Percentiles rank a stretch among this genome's conserved stretches.
Evolutionary conservation across 2,329 filamentous ascomycete genomes (phyloP).

Genomic region (Curvularia sp.): DNA sequence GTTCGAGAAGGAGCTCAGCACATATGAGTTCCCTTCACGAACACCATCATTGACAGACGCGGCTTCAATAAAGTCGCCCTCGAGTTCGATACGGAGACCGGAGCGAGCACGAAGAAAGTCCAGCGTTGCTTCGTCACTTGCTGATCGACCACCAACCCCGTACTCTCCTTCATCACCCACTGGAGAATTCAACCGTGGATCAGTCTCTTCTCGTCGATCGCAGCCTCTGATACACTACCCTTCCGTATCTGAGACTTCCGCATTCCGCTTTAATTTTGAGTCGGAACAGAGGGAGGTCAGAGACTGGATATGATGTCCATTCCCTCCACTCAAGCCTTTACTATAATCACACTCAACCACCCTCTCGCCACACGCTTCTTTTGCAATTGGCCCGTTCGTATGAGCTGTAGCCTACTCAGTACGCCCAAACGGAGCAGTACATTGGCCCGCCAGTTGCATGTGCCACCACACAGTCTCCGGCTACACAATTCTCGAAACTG

Average conservation of each 20-base stretch:
- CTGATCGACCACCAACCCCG: conserved; percentile 50
- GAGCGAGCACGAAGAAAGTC: conserved; percentile 47
- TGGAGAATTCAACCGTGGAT: conserved; percentile 38
- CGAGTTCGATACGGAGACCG: conserved; percentile 42
- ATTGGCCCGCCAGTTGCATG: conserved; percentile 18
- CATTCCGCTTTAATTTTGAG: conserved; percentile 48
- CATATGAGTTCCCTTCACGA: conserved; percentile 37
- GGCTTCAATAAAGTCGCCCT: conserved; percentile 31
- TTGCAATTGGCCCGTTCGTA: conserved; percentile 1
- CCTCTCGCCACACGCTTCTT: neutral
- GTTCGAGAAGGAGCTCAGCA: conserved; percentile 46
- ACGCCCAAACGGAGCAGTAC: conserved; percentile 12
- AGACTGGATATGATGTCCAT: conserved; percentile 29
- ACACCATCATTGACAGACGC: conserved; percentile 40
- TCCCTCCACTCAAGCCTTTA: neutral
- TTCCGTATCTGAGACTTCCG: conserved; percentile 49
- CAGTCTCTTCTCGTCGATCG: conserved; percentile 41
- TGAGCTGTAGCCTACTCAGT: conserved; percentile 1
- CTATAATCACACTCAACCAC: neutral
- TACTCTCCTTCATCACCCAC: conserved; percentile 48
- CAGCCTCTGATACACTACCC: conserved; percentile 47
- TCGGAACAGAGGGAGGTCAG: conserved; percentile 28
- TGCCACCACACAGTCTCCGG: conserved; percentile 19
- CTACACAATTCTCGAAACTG: conserved; percentile 16
- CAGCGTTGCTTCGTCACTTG: conserved; percentile 44